Evolutionary conservation across 1,284 basidiomycete genomes (phyloP).

Genomic region (Hypsizygus ulmarius): DNA sequence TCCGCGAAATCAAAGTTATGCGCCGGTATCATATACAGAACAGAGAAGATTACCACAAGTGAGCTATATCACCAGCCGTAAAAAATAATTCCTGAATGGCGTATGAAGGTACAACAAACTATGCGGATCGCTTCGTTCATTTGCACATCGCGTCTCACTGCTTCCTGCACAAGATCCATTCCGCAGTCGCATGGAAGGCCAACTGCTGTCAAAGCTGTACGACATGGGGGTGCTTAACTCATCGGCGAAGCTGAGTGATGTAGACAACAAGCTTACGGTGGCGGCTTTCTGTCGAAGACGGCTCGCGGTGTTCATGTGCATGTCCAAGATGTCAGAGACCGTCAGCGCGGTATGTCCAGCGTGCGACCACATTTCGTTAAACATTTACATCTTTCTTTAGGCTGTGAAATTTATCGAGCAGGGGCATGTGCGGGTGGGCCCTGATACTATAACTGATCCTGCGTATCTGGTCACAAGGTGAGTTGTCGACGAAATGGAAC

Average conservation of each 20-base stretch:
- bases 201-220: conserved; percentile 92
- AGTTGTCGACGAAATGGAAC: conserved; percentile 16
- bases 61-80: conserved; percentile 17
- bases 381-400: conserved; percentile 37
- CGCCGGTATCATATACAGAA: conserved; percentile 94
- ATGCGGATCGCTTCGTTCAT: conserved; percentile 83
- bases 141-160: conserved; percentile 85
- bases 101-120: conserved; percentile 87
- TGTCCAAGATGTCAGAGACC: conserved; percentile 93
- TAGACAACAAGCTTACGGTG: conserved; percentile 95
- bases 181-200: conserved; percentile 80
- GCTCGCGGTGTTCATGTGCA: conserved; percentile 90
- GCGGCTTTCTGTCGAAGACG: conserved; percentile 91
- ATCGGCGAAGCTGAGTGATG: conserved; percentile 82
- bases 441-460: conserved; percentile 94
- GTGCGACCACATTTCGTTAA: not conserved
- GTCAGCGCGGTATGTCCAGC: conserved; percentile 80
- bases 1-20: conserved; percentile 94
- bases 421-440: conserved; percentile 96
- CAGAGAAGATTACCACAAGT: conserved; percentile 96
- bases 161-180: conserved; percentile 91
- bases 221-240: conserved; percentile 92
- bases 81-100: not conserved
- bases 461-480: conserved; percentile 93
- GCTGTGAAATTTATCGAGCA: conserved; percentile 98